Evolutionary conservation across 345 rosid genomes (phyloP).

Genomic region (Heritiera littoralis): DNA sequence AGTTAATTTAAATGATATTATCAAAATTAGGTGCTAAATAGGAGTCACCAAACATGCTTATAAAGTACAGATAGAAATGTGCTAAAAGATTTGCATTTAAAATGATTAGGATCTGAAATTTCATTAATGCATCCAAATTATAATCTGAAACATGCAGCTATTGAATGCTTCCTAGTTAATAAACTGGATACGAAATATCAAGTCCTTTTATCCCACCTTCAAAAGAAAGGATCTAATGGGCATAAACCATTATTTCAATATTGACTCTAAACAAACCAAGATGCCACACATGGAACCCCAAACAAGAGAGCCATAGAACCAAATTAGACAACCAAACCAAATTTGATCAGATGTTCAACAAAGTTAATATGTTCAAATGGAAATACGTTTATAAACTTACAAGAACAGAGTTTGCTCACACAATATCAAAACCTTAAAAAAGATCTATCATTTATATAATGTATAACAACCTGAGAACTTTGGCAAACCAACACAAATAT

Average conservation of each 20-base stretch:
- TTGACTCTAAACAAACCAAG: not conserved
- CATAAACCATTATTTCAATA: not conserved
- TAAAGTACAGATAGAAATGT: not conserved
- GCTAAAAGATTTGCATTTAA: not conserved
- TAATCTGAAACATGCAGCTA: not conserved
- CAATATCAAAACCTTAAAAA: not conserved
- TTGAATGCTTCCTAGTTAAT: not conserved
- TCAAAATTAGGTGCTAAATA: no score
- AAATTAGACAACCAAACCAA: not conserved
- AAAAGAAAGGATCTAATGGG: not conserved
- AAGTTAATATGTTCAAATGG: not conserved
- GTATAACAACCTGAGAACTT: not conserved
- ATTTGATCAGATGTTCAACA: not conserved
- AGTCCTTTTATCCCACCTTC: not conserved
- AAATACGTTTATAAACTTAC: not conserved
- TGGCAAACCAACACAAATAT: not conserved
- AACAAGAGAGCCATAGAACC: not conserved
- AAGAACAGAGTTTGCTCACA: not conserved
- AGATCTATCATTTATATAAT: not conserved
- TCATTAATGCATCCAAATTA: not conserved
- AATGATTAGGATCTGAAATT: not conserved
- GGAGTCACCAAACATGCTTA: not conserved
- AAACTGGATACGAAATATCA: not conserved
- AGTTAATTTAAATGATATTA: no score
- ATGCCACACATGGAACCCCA: not conserved